Conservation (phyloP, 768 basidiomycete genomes). For the Suillus cothurnatus region DNA sequence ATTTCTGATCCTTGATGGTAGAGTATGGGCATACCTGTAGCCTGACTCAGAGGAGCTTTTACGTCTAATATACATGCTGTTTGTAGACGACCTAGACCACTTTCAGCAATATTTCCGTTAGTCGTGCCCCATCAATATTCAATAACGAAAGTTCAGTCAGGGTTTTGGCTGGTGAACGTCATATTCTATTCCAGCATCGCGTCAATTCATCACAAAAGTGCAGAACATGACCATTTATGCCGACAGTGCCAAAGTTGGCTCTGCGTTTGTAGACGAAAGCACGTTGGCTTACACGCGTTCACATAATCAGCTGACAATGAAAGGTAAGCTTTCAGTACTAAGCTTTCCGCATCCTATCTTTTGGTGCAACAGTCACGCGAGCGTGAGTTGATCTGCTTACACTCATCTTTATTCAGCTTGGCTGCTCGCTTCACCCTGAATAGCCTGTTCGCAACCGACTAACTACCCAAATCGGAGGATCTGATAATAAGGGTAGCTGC, state of each 20-base stretch:
- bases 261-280: too few species aligned
- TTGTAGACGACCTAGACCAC: neutral
- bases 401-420: neutral
- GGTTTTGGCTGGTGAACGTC: too few species aligned
- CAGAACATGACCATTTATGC: neutral
- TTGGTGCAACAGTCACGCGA: neutral
- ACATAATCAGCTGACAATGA: too few species aligned
- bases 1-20: slow-evolving; percentile 51
- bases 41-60: neutral
- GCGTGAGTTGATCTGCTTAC: neutral
- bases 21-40: neutral
- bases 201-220: neutral
- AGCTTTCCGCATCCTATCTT: neutral
- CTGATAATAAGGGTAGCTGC: neutral
- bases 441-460: neutral
- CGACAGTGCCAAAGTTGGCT: neutral
- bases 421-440: neutral
- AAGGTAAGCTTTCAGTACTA: neutral
- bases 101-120: neutral
- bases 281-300: too few species aligned
- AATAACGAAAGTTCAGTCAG: neutral
- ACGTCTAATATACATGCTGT: neutral
- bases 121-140: neutral
- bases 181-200: neutral
- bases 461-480: neutral